Base-by-base conservation (phyloP, 306 rosid genomes). In the Trifolium repens region DNA sequence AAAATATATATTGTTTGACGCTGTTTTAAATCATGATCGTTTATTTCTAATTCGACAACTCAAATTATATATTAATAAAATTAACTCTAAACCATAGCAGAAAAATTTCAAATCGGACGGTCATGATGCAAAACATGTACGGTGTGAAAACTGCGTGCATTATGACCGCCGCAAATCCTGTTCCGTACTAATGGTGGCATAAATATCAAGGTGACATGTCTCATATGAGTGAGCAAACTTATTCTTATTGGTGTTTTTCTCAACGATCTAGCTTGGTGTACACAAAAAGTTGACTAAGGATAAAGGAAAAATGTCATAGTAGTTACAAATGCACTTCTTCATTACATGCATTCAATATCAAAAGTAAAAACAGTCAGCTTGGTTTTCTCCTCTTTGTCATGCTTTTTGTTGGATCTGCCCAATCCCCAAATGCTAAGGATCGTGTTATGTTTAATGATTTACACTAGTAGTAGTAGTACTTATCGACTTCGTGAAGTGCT, bases 361-460 rank as follows among this genome's bases (percentile, higher is more conserved):
- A 55, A 55, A 55, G 61, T 19, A 55, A 50, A 39, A 39, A 6
- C 9, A 15, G 55, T n/a, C 22, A 44, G 17, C 55, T n/a, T n/a
- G 1, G 9, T 49, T 15, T 15, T 15, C 55, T 49, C 55, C 22
- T 5, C 57, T 50, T 2, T 50, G 24, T n/a, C 57, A 50, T 16
- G 8, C 17, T 50, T 16, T 50, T n/a, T 24, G 2, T n/a, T 50
- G 57, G 57, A 8, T 50, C 10, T n/a, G 55, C 19, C 55, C 55
- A 50, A n/a, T 50, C 57, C 57, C 57, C 57, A 50, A 50, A 50
- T 50, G 57, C 3, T 50, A 6, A 50, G 57, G 57, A 50, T 50
- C 57, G 57, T 50, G 57, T 50, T 50, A n/a, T 16, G 57, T 3
- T 32, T 3, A 0, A 17, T 17, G 19, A 0, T 17, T 17, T 17